Conservation (phyloP, 495 filamentous ascomycete genomes). For the Podospora anserina region DNA sequence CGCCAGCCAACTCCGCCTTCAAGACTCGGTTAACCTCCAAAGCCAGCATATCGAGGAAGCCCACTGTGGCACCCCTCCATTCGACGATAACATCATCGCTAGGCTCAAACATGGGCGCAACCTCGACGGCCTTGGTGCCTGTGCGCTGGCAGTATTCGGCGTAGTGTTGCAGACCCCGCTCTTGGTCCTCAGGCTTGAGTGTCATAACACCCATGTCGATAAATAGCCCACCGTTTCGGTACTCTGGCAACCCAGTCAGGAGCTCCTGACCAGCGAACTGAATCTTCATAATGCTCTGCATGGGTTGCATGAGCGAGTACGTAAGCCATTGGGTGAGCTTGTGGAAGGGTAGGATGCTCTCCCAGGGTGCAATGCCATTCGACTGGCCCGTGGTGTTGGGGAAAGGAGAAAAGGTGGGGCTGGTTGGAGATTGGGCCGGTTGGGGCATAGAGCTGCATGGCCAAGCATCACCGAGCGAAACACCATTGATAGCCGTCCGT, state of each 20-base stretch:
- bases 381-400: conserved; percentile 38
- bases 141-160: conserved; percentile 67
- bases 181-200: conserved; percentile 62
- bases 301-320: conserved; percentile 86
- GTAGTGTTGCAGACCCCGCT: conserved; percentile 68
- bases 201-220: conserved; percentile 78
- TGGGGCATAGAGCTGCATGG: conserved; percentile 76
- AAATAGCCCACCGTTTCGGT: conserved; percentile 81
- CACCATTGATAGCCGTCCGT: conserved; percentile 81
- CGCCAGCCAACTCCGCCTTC: conserved; percentile 49
- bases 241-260: conserved; percentile 82
- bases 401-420: conserved; percentile 46
- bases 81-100: conserved; percentile 84
- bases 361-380: conserved; percentile 67
- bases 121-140: conserved; percentile 66
- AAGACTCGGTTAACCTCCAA: conserved; percentile 64
- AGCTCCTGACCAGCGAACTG: conserved; percentile 74
- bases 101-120: conserved; percentile 74
- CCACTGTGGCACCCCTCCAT: conserved; percentile 79
- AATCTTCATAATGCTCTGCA: conserved; percentile 70
- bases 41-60: conserved; percentile 75
- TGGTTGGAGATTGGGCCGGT: conserved; percentile 54
- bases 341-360: conserved; percentile 90
- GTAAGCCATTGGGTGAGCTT: conserved; percentile 75
- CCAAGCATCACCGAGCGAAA: conserved; percentile 93